phyloP scores from a whole-genome alignment of 176 grass and related monocot genomes.

The Zea luxurians region DNA sequence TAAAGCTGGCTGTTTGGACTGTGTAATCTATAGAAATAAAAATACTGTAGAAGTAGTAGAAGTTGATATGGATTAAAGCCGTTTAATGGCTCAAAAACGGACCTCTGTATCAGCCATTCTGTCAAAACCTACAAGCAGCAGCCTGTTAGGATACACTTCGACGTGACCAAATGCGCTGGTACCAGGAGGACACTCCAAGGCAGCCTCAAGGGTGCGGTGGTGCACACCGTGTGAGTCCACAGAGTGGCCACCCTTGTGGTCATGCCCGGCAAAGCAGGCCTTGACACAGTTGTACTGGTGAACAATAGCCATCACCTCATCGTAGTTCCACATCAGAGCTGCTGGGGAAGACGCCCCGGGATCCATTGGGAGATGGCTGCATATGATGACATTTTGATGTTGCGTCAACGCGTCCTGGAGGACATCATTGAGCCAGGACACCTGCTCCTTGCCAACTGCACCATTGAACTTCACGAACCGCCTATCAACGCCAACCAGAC shows the following conservation, averaged over 20 bases:
- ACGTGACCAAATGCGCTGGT: constrained; percentile 65
- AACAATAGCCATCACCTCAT: constrained; percentile 82
- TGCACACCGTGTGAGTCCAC: constrained; percentile 72
- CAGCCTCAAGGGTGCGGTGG: constrained; percentile 79
- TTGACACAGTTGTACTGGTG: constrained; percentile 72
- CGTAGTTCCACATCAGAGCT: constrained; percentile 89
- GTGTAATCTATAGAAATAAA: too few relatives aligned
- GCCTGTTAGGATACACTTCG: constrained; percentile 68
- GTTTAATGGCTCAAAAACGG: constrained; percentile 38
- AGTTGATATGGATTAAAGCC: too few relatives aligned
- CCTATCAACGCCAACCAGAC: constrained; percentile 53
- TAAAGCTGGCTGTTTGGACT: too few relatives aligned
- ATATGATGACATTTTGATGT: constrained; percentile 66
- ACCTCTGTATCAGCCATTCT: constrained; percentile 76
- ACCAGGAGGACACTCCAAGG: constrained; percentile 80
- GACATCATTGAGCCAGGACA: constrained; percentile 69
- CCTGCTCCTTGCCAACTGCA: constrained; percentile 69
- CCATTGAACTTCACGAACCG: constrained; percentile 92
- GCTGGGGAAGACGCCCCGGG: constrained; percentile 48
- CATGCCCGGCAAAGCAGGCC: constrained; percentile 81
- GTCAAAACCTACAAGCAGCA: constrained; percentile 73
- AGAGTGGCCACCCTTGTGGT: constrained; percentile 72
- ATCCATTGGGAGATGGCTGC: constrained; percentile 86
- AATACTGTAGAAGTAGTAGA: too few relatives aligned
- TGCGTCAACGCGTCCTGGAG: constrained; percentile 45